Evolutionary conservation across 441 rosid genomes (phyloP), one percentile per base, ranked within the genome.

Genomic region (Gossypium trilobum): DNA sequence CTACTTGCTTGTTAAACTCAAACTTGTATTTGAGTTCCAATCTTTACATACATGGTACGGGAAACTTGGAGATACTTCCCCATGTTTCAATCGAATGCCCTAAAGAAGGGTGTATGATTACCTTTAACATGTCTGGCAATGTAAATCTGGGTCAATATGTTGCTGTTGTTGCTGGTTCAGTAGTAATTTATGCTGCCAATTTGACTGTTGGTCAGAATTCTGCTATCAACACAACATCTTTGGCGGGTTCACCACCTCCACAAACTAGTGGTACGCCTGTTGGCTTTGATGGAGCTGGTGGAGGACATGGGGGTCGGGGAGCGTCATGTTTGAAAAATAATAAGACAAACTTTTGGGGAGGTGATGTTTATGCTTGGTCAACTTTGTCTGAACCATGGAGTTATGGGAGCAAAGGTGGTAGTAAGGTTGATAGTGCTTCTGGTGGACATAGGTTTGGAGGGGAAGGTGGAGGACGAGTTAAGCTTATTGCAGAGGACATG

Each of bases 271-370:
- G 99, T 57, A 89, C 98, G 2, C 97, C 99, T 0, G 77, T 78
- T 75, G 96, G 91, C 25, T 73, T 25, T 79, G 96, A 88, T 67
- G 96, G 99, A 69, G 95, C 89, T 16, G 99, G 98, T 75, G 99
- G 99, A 79, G 99, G 98, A 27, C 98, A 95, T 75, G 99, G 99
- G 22, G 99, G 99, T 4, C 85, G 99, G 62, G 99, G 99, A 75
- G 99, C 99, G 78, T 92, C 98, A 7, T 95, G 99, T 78, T 65
- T 79, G 73, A 84, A 79, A 79, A 87, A 85, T 65, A 86, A 85
- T 63, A 71, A 74, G 48, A 84, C 91, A 27, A 86, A 74, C 75
- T 81, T 72, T 81, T 95, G 99, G 99, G 99, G 99, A 44, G 99
- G 98, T 68, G 99, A 95, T 80, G 98, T 92, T 76, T 95, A 95